Percentiles rank a stretch among this genome's conserved stretches.
Conservation (phyloP, 768 basidiomycete species). For the Phaeotremella fagi region DNA sequence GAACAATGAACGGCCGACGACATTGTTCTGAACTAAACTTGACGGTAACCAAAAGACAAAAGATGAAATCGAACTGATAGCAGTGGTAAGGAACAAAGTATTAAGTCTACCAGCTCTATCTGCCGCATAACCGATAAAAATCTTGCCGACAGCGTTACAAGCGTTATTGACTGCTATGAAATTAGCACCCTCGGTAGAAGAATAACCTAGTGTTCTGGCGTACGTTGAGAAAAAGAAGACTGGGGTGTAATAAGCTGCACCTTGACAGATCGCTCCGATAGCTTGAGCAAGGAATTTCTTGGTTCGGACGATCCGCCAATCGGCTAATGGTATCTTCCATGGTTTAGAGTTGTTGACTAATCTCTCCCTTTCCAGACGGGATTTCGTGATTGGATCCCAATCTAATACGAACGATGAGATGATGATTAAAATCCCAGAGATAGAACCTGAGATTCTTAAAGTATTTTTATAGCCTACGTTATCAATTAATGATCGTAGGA, state of each 20-base stretch:
- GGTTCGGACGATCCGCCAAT: conserved; percentile 15
- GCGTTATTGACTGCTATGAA: conserved; percentile 32
- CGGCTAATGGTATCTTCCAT: conserved; percentile 11
- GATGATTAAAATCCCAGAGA: conserved; percentile 7
- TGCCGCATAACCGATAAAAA: conserved; percentile 24
- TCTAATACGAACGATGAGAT: conserved; percentile 2
- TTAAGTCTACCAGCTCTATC: conserved; percentile 25
- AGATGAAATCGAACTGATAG: conserved; percentile 9
- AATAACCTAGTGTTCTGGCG: conserved; percentile 16
- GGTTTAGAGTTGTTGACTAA: not conserved
- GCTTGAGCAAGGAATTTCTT: conserved; percentile 14
- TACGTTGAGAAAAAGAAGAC: conserved; percentile 29
- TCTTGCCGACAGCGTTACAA: conserved; percentile 31
- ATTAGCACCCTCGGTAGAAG: conserved; percentile 13
- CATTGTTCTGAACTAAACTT: not conserved
- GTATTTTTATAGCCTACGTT: conserved; percentile 13
- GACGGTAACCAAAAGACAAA: conserved; percentile 28
- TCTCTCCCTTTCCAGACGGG: conserved; percentile 5
- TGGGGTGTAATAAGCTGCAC: conserved; percentile 28
- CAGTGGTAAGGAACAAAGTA: conserved; percentile 14
- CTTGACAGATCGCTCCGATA: conserved; percentile 12
- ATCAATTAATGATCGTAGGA: conserved; percentile 7
- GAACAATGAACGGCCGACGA: conserved; percentile 14
- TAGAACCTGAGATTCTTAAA: conserved; percentile 17
- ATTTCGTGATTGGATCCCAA: conserved; percentile 14